Base-by-base conservation (phyloP, 1,284 basidiomycete genomes). In the Tilletia caries region DNA sequence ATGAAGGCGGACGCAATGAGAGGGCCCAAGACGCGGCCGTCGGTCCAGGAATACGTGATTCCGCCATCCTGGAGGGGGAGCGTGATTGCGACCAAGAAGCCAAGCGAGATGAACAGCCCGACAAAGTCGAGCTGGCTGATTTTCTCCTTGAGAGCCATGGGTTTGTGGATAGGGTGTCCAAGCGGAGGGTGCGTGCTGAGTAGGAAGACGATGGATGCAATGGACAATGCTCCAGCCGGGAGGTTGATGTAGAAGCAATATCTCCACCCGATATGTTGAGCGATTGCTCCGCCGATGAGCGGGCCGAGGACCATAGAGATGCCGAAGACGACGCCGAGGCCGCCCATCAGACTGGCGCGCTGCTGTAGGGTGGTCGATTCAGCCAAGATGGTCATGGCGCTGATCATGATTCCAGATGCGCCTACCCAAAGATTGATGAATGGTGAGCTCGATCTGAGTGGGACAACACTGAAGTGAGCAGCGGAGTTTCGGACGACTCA, bases 221-320 rank as follows among this genome's bases (percentile, higher is more conserved):
- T 33, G 10, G 54, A n/a, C 18, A 64, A 20, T 18, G 13, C 62
- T 5, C 62, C 62, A n/a, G 62, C n/a, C 20, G 64, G 64, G 13
- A 65, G 33, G 23, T 65, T 65, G 64, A 65, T 65, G 23, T 37
- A 65, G 64, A 65, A 32, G 29, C 33, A 72, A n/a, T 85, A 86
- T 18, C 85, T 70, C 85, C 85, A 86, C 37, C 78, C 80, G 3
- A 70, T 66, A 23, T 82, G 71, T 10, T 76, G 74, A 4, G 86
- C 82, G n/a, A 88, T 82, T n/a, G 74, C 84, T 69, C 87, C 82
- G 6, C 83, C 83, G 4, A 86, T 84, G 6, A 92, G 84, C 2
- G 92, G 91, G 0, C 92, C 91, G 6, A 91, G 83, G 32, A 92
- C 90, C 74, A 89, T 89, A 52, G 85, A 84, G 74, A 92, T 87